A percentile compares a stretch with the other conserved stretches of the same genome.
phyloP scores from a whole-genome alignment of 371 early-diverging fungal genomes.

The Cokeromyces recurvatus region DNA sequence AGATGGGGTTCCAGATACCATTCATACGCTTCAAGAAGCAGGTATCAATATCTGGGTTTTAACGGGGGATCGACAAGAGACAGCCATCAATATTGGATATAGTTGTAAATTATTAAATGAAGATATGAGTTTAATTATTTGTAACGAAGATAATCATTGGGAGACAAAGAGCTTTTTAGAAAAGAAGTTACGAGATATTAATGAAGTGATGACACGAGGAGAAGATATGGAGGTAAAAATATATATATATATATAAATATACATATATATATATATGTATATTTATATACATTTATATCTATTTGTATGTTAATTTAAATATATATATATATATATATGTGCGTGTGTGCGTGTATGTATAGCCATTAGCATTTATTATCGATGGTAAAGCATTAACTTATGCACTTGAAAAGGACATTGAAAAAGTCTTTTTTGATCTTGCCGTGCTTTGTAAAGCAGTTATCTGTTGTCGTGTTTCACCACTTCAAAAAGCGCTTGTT shows the following conservation, averaged over 20 bases:
- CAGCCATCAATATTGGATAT: conserved; percentile 91
- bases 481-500: conserved; percentile 90
- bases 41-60: conserved; percentile 97
- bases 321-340: no score
- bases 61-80: conserved; percentile 93
- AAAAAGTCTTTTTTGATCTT: conserved; percentile 38
- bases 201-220: conserved; percentile 46
- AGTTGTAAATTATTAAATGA: conserved; percentile 85
- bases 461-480: conserved; percentile 92
- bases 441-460: conserved; percentile 64
- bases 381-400: conserved; percentile 67
- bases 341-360: no score
- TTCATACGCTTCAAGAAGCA: conserved; percentile 89
- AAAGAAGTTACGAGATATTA: conserved; percentile 67
- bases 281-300: no score
- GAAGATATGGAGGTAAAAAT: conserved; percentile 52
- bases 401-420: conserved; percentile 63
- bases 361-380: conserved; percentile 66
- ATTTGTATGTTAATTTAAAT: no score
- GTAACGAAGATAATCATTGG: conserved; percentile 77
- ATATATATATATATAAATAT: not conserved
- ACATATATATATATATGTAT: no score
- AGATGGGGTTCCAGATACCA: conserved; percentile 97
- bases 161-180: conserved; percentile 76
- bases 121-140: conserved; percentile 78